These are phyloP conservation scores for Pinus tabuliformis DNA, from an alignment of 75 land plant genomes.

Conservation along the genomic window DNA sequence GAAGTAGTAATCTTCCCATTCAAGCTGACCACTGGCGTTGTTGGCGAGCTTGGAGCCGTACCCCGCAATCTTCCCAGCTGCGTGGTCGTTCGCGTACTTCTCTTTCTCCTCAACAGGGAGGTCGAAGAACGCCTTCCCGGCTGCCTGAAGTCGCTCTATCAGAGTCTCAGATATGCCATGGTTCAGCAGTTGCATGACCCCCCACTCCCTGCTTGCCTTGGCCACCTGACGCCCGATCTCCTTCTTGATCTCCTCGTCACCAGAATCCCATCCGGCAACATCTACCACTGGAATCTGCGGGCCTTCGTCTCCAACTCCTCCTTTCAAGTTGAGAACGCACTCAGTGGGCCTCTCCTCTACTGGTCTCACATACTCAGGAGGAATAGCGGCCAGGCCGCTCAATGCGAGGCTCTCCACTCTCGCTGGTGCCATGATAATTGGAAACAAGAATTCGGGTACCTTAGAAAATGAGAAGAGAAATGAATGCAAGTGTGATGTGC, in stretches of 20 bases:
- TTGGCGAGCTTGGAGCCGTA: slow-evolving; percentile 81
- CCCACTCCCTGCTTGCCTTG: slow-evolving; percentile 59
- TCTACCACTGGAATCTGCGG: slow-evolving; percentile 51
- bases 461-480: too few relatives aligned
- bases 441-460: too few relatives aligned
- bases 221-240: slow-evolving; percentile 24
- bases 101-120: slow-evolving; percentile 65
- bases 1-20: slow-evolving; percentile 87
- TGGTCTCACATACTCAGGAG: slow-evolving; percentile 50
- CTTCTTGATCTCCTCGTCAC: slow-evolving; percentile 18
- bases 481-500: too few relatives aligned
- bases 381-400: slow-evolving; percentile 35
- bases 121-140: slow-evolving; percentile 40
- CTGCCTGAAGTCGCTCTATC: slow-evolving; percentile 28
- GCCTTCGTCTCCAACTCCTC: slow-evolving; percentile 10
- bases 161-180: slow-evolving; percentile 47
- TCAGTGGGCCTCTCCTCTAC: slow-evolving; percentile 26
- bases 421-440: background rate
- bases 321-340: too few relatives aligned
- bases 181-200: slow-evolving; percentile 61
- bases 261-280: slow-evolving; percentile 7
- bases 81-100: slow-evolving; percentile 60
- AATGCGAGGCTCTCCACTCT: slow-evolving; percentile 37
- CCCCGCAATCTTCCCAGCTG: slow-evolving; percentile 52
- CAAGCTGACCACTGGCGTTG: slow-evolving; percentile 69